A percentile compares a stretch with the other conserved stretches of the same genome.
These are phyloP conservation scores for Candida tallmaniae DNA, from an alignment of 805 yeast species.

Conservation along the genomic window DNA sequence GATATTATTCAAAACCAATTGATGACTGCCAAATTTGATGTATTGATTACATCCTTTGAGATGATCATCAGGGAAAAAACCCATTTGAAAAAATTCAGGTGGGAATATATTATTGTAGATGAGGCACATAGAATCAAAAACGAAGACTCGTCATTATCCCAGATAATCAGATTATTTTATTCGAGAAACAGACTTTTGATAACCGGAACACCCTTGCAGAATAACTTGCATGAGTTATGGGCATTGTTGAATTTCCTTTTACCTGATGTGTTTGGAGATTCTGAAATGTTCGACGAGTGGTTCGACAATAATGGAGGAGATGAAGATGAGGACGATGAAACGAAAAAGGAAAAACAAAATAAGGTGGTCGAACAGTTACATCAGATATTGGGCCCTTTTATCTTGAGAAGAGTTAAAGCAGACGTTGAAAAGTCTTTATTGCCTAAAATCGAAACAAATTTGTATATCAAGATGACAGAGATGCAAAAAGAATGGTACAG, in stretches of 20 bases:
- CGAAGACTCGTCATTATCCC: conserved; percentile 88
- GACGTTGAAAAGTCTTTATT: conserved; percentile 89
- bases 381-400: conserved; percentile 80
- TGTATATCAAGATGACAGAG: conserved; percentile 91
- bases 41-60: conserved; percentile 85
- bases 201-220: conserved; percentile 95
- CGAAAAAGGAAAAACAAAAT: conserved; percentile 55
- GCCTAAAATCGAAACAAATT: conserved; percentile 86
- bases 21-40: conserved; percentile 79
- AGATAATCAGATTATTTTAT: conserved; percentile 83
- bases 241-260: conserved; percentile 83
- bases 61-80: conserved; percentile 89
- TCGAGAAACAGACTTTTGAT: conserved; percentile 80
- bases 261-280: conserved; percentile 93
- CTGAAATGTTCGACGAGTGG: conserved; percentile 89
- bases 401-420: conserved; percentile 82
- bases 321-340: conserved; percentile 17
- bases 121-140: conserved; percentile 97
- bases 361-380: conserved; percentile 84
- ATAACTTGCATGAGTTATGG: conserved; percentile 94
- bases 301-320: conserved; percentile 53
- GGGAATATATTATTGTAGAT: conserved; percentile 93
- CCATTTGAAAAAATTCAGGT: conserved; percentile 71
- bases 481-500: conserved; percentile 95
- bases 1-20: conserved; percentile 55